These are phyloP conservation scores for Acidomyces sp. DNA, from an alignment of 495 filamentous ascomycete genomes.

Conservation along the genomic window DNA sequence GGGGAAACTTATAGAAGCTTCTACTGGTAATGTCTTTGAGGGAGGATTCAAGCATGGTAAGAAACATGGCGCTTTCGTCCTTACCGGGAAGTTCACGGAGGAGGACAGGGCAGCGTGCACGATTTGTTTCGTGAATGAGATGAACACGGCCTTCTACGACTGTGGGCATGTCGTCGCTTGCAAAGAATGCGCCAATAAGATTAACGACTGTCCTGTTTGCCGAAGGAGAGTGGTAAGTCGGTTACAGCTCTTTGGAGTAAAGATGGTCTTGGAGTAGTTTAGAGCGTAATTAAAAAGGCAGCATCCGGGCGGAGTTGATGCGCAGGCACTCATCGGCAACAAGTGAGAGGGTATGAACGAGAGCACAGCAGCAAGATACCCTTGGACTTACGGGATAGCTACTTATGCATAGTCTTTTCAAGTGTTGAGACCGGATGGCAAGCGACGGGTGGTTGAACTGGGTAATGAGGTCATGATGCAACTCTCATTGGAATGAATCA, in stretches of 20 bases:
- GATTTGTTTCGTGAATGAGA: constrained; percentile 52
- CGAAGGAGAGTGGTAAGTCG: constrained; percentile 45
- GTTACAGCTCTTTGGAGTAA: constrained; percentile 39
- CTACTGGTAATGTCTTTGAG: constrained; percentile 50
- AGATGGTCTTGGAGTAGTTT: constrained; percentile 14
- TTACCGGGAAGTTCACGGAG: constrained; percentile 49
- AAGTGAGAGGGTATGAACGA: no score
- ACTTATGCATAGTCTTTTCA: no score
- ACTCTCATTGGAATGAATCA: no score
- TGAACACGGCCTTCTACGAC: constrained; percentile 50
- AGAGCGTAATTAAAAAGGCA: no score
- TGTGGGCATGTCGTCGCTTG: constrained; percentile 57
- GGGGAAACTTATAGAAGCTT: constrained; percentile 44
- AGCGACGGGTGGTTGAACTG: no score
- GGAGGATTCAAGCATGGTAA: constrained; percentile 52
- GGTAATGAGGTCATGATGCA: no score
- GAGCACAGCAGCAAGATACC: no score
- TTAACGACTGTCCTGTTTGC: constrained; percentile 55
- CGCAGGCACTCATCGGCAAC: no score
- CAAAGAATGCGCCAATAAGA: constrained; percentile 45
- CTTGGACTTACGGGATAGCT: no score
- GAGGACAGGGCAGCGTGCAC: constrained; percentile 46
- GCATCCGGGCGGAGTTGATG: no score
- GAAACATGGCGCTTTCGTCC: constrained; percentile 49
- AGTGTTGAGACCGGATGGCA: no score